Conservation (phyloP, 1,139 yeast genomes). For the Sugiyamaella japonica region DNA sequence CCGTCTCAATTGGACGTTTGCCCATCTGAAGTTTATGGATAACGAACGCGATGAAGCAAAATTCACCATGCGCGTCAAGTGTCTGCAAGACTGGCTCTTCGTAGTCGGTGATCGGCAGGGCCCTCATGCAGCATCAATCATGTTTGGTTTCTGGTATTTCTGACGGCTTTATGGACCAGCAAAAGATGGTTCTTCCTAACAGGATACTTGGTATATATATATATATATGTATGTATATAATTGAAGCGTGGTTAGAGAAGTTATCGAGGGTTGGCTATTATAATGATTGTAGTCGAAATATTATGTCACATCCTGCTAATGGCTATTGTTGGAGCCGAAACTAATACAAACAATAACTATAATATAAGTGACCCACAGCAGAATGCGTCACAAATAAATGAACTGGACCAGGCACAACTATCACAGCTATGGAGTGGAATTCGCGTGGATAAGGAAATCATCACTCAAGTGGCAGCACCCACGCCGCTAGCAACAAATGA, state of each 20-base stretch:
- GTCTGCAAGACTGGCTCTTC: neutral
- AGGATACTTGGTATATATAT: neutral
- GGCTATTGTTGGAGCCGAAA: neutral
- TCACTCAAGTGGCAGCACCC: conserved; percentile 23
- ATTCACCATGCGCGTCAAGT: too few relatives aligned
- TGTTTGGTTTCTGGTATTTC: neutral
- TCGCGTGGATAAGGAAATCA: conserved; percentile 16
- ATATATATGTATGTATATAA: neutral
- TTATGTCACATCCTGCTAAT: neutral
- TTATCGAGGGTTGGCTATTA: neutral
- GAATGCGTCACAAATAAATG: neutral
- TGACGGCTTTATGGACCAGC: neutral
- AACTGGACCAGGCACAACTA: neutral
- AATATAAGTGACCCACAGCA: neutral
- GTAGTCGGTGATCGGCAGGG: neutral
- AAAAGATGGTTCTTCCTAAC: neutral
- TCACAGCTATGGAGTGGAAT: conserved; percentile 22
- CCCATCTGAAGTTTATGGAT: conserved; percentile 1
- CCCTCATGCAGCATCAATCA: neutral
- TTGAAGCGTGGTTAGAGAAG: neutral
- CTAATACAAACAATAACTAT: neutral
- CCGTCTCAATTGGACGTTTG: neutral
- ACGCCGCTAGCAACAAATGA: conserved; percentile 22
- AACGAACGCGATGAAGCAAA: neutral
- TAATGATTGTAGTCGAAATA: neutral